Conservation (phyloP, 257 asterid genomes). For the Rubia yunnanensis region DNA sequence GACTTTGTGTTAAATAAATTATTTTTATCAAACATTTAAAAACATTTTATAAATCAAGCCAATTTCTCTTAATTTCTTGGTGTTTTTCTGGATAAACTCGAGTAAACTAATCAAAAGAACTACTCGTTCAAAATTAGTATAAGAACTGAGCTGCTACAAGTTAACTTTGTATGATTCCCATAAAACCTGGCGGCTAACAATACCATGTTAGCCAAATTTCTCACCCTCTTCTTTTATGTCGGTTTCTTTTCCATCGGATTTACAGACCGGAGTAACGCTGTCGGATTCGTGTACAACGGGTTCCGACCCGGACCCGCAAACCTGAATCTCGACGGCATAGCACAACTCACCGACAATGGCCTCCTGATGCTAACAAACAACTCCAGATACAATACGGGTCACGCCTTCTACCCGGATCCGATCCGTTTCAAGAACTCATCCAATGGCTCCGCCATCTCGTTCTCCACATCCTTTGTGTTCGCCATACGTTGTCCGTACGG, state of each 20-base stretch:
- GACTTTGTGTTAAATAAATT: no score
- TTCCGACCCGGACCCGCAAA: conserved; percentile 26
- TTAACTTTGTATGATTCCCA: no score
- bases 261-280: conserved; percentile 10
- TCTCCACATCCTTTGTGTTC: conserved; percentile 47
- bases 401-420: conserved; percentile 46
- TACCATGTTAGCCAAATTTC: background rate
- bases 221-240: background rate
- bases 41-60: no score
- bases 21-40: no score
- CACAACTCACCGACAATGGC: conserved; percentile 30
- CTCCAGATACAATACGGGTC: conserved; percentile 32
- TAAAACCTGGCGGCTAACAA: no score
- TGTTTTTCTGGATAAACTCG: background rate
- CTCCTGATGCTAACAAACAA: conserved; percentile 39
- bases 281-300: conserved; percentile 39
- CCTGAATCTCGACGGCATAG: conserved; percentile 51
- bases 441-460: conserved; percentile 28
- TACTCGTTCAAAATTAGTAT: background rate
- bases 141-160: background rate
- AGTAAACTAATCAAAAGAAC: background rate
- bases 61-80: no score
- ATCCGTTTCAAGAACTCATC: conserved; percentile 36
- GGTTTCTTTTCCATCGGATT: conserved; percentile 1
- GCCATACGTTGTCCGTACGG: conserved; percentile 37